Conservation (phyloP, 208 protist species). For the Leptomonas seymouri region DNA sequence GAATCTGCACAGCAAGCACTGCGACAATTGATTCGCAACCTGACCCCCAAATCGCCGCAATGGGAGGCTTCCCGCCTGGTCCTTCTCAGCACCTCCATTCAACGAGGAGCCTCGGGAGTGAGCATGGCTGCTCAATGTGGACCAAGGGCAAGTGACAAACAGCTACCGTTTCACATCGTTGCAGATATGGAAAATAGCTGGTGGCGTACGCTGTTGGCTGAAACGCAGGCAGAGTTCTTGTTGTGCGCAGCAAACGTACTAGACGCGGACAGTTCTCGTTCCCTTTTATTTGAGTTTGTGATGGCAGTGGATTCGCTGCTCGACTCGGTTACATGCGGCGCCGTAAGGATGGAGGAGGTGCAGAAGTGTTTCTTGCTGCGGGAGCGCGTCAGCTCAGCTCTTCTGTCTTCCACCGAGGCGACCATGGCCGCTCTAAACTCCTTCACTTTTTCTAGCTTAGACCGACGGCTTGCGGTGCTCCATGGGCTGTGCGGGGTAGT, state of each 20-base stretch:
- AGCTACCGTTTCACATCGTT: not conserved
- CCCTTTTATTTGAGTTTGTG: conserved; percentile 34
- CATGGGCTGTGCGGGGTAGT: conserved; percentile 6
- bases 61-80: conserved; percentile 30
- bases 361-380: conserved; percentile 8
- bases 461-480: conserved; percentile 19
- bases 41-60: conserved; percentile 12
- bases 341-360: not conserved
- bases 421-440: conserved; percentile 21
- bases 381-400: conserved; percentile 3
- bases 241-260: not conserved
- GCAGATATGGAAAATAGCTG: conserved; percentile 8
- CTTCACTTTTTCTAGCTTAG: conserved; percentile 21
- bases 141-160: too few relatives aligned
- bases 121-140: not conserved
- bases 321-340: not conserved
- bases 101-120: not conserved
- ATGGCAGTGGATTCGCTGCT: conserved; percentile 10
- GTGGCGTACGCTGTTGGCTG: conserved; percentile 18
- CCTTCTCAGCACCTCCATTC: conserved; percentile 12
- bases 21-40: conserved; percentile 3
- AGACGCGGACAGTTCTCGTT: conserved; percentile 25
- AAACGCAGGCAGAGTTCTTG: conserved; percentile 23
- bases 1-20: conserved; percentile 5
- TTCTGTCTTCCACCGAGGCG: conserved; percentile 16